Conservation (phyloP, 179 eudicot genomes). For the Sideroxylon spinosum region DNA sequence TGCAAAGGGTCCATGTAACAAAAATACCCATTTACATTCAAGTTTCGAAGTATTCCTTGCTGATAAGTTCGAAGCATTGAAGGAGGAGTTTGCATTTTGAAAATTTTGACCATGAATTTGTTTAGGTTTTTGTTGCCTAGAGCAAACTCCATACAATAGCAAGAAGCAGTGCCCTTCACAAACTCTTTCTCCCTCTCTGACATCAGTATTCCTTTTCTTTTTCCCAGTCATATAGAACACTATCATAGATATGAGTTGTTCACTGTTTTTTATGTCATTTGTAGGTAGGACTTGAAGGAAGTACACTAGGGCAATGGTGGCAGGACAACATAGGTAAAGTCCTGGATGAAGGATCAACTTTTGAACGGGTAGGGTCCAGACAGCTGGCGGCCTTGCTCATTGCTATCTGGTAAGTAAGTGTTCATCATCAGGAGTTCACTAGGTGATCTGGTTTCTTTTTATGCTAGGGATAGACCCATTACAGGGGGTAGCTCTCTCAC, state of each 20-base stretch:
- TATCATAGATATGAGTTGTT: not conserved
- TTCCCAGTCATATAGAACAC: too few relatives aligned
- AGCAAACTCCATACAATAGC: too few relatives aligned
- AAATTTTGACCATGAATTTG: too few relatives aligned
- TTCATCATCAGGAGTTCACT: not conserved
- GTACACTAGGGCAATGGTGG: conserved; percentile 92
- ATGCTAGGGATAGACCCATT: not conserved
- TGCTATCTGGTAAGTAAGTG: conserved; percentile 68
- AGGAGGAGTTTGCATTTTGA: not conserved
- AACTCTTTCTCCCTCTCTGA: too few relatives aligned
- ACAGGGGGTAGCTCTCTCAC: not conserved
- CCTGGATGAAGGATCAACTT: conserved; percentile 72
- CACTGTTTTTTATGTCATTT: conserved; percentile 28
- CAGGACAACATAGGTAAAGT: conserved; percentile 90
- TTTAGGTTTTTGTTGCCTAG: too few relatives aligned
- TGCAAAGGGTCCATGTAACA: too few relatives aligned
- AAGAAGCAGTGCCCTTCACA: too few relatives aligned
- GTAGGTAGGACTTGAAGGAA: conserved; percentile 99
- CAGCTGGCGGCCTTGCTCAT: conserved; percentile 94
- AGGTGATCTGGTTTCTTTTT: conserved; percentile 10
- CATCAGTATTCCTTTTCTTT: too few relatives aligned
- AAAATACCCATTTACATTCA: too few relatives aligned
- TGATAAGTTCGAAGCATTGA: too few relatives aligned
- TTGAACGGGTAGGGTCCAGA: conserved; percentile 96
- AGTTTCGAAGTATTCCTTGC: too few relatives aligned